Evolutionary conservation across 371 early-diverging fungal species (phyloP).

Genomic region (Actinomucor elegans): DNA sequence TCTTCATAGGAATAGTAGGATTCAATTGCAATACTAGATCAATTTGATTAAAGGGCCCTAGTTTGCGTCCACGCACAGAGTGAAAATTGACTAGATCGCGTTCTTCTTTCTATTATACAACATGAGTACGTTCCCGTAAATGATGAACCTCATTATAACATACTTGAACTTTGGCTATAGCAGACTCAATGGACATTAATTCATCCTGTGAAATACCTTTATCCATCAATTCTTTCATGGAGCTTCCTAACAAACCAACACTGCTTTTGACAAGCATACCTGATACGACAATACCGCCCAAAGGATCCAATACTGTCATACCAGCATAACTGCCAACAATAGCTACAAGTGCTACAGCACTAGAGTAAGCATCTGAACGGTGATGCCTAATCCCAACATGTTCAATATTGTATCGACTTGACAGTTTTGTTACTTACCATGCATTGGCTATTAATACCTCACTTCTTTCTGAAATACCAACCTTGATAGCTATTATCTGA

Average conservation of each 20-base stretch:
- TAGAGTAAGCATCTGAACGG: conserved; percentile 69
- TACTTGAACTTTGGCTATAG: conserved; percentile 31
- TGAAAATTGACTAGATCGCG: conserved; percentile 37
- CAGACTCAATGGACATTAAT: conserved; percentile 24
- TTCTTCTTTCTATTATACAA: conserved; percentile 29
- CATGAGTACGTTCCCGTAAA: no score
- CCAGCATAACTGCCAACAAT: conserved; percentile 65
- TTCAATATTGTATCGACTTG: no score
- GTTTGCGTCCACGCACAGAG: conserved; percentile 49
- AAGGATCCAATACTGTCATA: conserved; percentile 63
- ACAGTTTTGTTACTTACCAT: conserved; percentile 52
- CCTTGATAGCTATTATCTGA: conserved; percentile 51
- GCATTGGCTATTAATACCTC: conserved; percentile 74
- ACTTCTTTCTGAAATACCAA: conserved; percentile 58
- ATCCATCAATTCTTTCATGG: conserved; percentile 51
- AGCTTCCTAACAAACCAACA: conserved; percentile 38
- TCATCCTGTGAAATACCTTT: conserved; percentile 30
- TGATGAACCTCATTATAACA: neutral
- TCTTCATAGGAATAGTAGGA: conserved; percentile 28
- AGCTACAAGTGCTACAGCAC: conserved; percentile 62
- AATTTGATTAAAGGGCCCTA: conserved; percentile 45
- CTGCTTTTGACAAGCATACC: conserved; percentile 64
- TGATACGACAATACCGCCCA: conserved; percentile 66
- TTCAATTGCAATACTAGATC: conserved; percentile 40
- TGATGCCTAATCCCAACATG: conserved; percentile 73